Percentiles rank a stretch among this genome's conserved stretches.
Conservation (phyloP, 805 yeast genomes). For the Wickerhamomyces rabaulensis region DNA sequence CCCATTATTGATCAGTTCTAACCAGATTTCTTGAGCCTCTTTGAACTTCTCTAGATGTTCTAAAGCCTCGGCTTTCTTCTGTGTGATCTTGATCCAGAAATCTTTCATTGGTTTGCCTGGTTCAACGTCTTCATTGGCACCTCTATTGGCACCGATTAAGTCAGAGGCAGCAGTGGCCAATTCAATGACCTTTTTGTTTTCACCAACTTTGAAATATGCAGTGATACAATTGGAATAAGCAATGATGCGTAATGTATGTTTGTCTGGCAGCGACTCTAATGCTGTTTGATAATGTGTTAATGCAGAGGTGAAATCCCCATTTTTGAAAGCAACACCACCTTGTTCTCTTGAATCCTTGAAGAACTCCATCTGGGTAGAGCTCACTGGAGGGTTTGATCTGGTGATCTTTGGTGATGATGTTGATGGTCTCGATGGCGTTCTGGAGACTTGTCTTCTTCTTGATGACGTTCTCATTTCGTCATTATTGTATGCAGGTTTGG, state of each 20-base stretch:
- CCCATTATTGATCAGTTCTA: slow-evolving; percentile 61
- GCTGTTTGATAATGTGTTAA: slow-evolving; percentile 53
- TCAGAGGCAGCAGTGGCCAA: slow-evolving; percentile 26
- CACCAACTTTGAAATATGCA: slow-evolving; percentile 63
- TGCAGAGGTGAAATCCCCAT: slow-evolving; percentile 81
- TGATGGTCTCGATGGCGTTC: slow-evolving; percentile 4
- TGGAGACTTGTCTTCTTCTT: slow-evolving; percentile 10
- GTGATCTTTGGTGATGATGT: not conserved
- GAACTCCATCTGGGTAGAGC: slow-evolving; percentile 24
- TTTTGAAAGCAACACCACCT: slow-evolving; percentile 61
- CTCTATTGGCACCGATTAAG: slow-evolving; percentile 31
- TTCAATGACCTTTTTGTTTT: slow-evolving; percentile 37
- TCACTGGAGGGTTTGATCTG: slow-evolving; percentile 11
- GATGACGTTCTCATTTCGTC: slow-evolving; percentile 23
- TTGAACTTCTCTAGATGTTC: slow-evolving; percentile 72
- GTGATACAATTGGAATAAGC: slow-evolving; percentile 73
- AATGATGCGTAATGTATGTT: slow-evolving; percentile 62
- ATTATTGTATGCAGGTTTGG: not conserved
- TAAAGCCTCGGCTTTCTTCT: slow-evolving; percentile 74
- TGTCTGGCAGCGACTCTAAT: slow-evolving; percentile 50
- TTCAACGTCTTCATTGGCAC: slow-evolving; percentile 38
- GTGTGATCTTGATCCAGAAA: slow-evolving; percentile 67
- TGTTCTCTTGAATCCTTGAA: slow-evolving; percentile 44
- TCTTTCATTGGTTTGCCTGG: slow-evolving; percentile 52
- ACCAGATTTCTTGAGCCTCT: slow-evolving; percentile 60